phyloP scores from a whole-genome alignment of 345 rosid genomes.

The Pugionium dolabratum region DNA sequence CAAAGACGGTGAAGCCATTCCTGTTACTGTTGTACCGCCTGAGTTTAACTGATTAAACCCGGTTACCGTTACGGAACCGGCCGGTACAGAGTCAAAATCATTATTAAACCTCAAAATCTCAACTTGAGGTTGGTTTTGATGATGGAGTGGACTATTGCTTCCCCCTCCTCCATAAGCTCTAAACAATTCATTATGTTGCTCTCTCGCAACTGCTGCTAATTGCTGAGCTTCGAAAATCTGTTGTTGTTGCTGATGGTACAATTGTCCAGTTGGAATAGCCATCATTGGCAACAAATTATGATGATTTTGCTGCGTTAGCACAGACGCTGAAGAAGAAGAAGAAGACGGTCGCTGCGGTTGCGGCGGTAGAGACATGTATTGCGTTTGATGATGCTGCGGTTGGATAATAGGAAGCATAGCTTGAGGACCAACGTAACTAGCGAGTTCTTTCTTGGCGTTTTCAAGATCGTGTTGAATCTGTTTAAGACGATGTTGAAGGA shows the following conservation, averaged over 20 bases:
- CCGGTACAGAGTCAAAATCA: conserved; percentile 38
- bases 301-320: conserved; percentile 31
- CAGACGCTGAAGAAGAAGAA: conserved; percentile 34
- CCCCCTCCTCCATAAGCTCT: conserved; percentile 49
- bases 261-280: conserved; percentile 43
- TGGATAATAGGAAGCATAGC: conserved; percentile 48
- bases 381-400: conserved; percentile 37
- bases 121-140: conserved; percentile 52
- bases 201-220: conserved; percentile 56
- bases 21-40: conserved; percentile 26
- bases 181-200: conserved; percentile 63
- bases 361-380: conserved; percentile 33
- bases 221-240: conserved; percentile 63
- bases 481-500: conserved; percentile 67
- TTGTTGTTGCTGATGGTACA: conserved; percentile 27
- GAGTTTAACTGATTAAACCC: conserved; percentile 46
- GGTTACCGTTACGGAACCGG: conserved; percentile 44
- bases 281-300: conserved; percentile 53
- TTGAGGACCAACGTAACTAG: conserved; percentile 46
- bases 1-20: conserved; percentile 49
- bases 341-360: conserved; percentile 42
- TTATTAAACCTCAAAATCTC: conserved; percentile 51
- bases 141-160: conserved; percentile 40
- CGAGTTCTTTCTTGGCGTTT: conserved; percentile 60
- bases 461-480: conserved; percentile 51